Base-by-base conservation (phyloP, 257 asterid genomes). In the Salvia miltiorrhiza region DNA sequence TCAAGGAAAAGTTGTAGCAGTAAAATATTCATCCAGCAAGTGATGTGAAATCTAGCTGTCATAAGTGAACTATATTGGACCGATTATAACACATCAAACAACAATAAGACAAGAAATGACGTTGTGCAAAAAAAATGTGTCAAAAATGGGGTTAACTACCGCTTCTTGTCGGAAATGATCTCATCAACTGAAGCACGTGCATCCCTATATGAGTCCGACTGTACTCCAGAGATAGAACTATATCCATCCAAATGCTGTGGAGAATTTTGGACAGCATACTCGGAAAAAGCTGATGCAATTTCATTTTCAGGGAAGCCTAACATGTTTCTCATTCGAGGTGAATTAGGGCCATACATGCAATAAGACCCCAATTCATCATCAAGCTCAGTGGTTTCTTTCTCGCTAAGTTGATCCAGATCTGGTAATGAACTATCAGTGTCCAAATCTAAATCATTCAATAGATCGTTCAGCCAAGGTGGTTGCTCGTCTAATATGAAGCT, bases 311-410 rank as follows among this genome's bases (percentile, higher is more conserved):
- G 85, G 73, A 84, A 82, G 44, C 76, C 75, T 60, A 76, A 65
- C 71, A 81, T 81, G 70, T 76, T 80, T 79, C 77, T 88, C 39
- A 84, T 80, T 71, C 95, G 82, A 13, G 97, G 97, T 14, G 97
- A 90, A 80, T 88, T 88, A 30, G 97, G 97, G 63, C 97, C 97
- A 68, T 88, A 90, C 17, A 62, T 62, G 55, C 94, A 77, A 55
- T 81, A 77, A 44, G 89, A 79, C 70, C 81, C 93, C 54, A 80
- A 61, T 30, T 78, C 83, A 44, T 74, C 78, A 77, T 77, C 82
- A 19, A 78, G 69, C 72, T 69, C 92, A 76, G 45, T 72, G 23
- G 69, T 69, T 75, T 81, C 83, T 17, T 72, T 59, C 43, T 69
- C 84, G 8, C 65, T 67, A 35, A 72, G 74, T 41, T 70, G 73